phyloP scores from a whole-genome alignment of 805 yeast species.

The Zygoascus biomembranicola region DNA sequence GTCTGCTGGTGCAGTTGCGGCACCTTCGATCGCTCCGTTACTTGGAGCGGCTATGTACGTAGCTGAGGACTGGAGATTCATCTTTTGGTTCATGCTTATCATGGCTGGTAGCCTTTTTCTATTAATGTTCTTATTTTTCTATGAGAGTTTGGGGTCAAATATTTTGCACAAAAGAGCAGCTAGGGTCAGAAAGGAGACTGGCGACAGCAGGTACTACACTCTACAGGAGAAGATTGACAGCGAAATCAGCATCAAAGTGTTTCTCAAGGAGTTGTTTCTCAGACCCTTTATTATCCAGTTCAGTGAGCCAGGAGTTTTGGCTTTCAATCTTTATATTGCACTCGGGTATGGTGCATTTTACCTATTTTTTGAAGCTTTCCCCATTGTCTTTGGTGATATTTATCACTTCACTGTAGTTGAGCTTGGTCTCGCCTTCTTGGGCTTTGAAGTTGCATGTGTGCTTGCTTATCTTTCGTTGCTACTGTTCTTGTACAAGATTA shows the following conservation, averaged over 20 bases:
- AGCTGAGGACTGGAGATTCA: constrained; percentile 45
- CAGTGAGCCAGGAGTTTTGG: constrained; percentile 48
- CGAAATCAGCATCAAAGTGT: not conserved
- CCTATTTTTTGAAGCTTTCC: constrained; percentile 55
- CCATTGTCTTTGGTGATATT: constrained; percentile 41
- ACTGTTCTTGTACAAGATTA: constrained; percentile 4
- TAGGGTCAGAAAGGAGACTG: constrained; percentile 39
- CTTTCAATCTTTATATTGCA: constrained; percentile 45
- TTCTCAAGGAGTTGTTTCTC: constrained; percentile 13
- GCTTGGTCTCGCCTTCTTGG: constrained; percentile 39
- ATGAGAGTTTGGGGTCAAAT: constrained; percentile 2
- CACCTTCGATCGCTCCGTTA: constrained; percentile 50
- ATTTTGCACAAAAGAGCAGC: constrained; percentile 5
- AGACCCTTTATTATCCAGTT: constrained; percentile 40
- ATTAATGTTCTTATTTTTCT: constrained; percentile 12
- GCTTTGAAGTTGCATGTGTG: constrained; percentile 39
- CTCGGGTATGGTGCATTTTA: constrained; percentile 46
- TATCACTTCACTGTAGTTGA: constrained; percentile 42
- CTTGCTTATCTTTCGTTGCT: constrained; percentile 27
- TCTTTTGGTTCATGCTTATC: constrained; percentile 44
- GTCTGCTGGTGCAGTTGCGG: constrained; percentile 47
- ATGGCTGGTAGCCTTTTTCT: constrained; percentile 31
- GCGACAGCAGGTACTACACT: constrained; percentile 28
- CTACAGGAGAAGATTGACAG: constrained; percentile 1
- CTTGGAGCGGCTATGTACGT: constrained; percentile 43